These are phyloP conservation scores for Terfezia boudieri DNA, from an alignment of 495 filamentous ascomycete species.

Conservation along the genomic window DNA sequence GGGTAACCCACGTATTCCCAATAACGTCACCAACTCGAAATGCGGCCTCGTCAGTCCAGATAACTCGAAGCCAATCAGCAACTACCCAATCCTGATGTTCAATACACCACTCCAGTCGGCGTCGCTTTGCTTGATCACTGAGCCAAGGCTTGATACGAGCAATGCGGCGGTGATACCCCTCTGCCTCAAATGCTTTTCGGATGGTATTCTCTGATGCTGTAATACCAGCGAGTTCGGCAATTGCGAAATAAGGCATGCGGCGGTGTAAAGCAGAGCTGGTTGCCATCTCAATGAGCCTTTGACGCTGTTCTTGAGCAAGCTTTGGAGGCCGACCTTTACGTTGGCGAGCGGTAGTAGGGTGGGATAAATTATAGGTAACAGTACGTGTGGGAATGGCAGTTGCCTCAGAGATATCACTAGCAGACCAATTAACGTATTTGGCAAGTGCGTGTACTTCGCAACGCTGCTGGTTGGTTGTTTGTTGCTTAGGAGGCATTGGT, in stretches of 20 bases:
- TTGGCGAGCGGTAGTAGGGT: no score
- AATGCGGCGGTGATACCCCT: constrained; percentile 1
- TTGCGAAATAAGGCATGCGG: neutral
- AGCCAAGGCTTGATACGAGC: neutral
- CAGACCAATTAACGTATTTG: no score
- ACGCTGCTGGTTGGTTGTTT: no score
- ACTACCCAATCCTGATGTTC: neutral
- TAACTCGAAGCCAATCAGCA: neutral
- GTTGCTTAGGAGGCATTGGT: no score
- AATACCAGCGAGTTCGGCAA: neutral
- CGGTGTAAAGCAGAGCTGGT: no score
- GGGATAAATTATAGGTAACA: no score
- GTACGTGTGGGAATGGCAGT: no score
- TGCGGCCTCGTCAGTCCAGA: neutral
- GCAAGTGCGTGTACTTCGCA: no score
- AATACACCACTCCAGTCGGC: neutral
- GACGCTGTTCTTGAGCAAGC: no score
- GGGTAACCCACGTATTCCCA: neutral
- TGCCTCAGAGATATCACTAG: no score
- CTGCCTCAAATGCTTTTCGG: neutral
- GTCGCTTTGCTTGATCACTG: neutral
- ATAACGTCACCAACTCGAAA: constrained; percentile 1
- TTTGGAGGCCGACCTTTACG: no score
- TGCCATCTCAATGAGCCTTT: no score
- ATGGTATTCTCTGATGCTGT: neutral